These are phyloP conservation scores for Nannochloropsis granulata DNA, from an alignment of 108 stramenopile species.

Conservation along the genomic window DNA sequence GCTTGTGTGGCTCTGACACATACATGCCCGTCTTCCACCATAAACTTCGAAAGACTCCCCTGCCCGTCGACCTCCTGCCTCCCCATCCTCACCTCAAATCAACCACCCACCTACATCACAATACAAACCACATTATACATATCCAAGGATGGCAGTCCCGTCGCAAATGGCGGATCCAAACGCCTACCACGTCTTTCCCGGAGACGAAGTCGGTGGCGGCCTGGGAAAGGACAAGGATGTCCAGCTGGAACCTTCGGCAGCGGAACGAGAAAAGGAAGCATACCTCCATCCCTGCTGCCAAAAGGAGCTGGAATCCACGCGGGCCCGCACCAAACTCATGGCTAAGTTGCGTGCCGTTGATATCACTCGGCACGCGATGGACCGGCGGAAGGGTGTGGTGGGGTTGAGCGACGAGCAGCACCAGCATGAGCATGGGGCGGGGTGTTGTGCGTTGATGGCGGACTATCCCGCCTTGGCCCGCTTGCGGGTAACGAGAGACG, in stretches of 20 bases:
- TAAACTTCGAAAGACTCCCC: too few relatives aligned
- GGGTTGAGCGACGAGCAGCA: not conserved
- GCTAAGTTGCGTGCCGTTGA: not conserved
- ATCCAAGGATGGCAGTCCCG: too few relatives aligned
- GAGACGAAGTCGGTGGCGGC: not conserved
- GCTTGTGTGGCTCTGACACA: too few relatives aligned
- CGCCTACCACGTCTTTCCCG: not conserved
- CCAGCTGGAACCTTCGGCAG: not conserved
- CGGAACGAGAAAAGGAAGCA: not conserved
- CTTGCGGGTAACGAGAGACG: not conserved
- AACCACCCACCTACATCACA: too few relatives aligned
- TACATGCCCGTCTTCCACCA: too few relatives aligned
- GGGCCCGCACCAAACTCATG: not conserved
- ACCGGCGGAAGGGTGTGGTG: not conserved
- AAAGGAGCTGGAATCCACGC: not conserved
- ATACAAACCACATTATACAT: too few relatives aligned
- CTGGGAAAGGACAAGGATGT: not conserved
- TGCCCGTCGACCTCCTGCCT: too few relatives aligned
- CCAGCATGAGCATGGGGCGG: not conserved
- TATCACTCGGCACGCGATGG: not conserved
- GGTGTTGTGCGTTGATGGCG: not conserved
- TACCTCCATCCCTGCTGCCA: not conserved
- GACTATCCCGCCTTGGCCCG: not conserved
- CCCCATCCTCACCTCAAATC: too few relatives aligned
- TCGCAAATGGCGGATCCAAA: not conserved